Evolutionary conservation across 208 protist species (phyloP).

Genomic region (Leishmania mexicana): DNA sequence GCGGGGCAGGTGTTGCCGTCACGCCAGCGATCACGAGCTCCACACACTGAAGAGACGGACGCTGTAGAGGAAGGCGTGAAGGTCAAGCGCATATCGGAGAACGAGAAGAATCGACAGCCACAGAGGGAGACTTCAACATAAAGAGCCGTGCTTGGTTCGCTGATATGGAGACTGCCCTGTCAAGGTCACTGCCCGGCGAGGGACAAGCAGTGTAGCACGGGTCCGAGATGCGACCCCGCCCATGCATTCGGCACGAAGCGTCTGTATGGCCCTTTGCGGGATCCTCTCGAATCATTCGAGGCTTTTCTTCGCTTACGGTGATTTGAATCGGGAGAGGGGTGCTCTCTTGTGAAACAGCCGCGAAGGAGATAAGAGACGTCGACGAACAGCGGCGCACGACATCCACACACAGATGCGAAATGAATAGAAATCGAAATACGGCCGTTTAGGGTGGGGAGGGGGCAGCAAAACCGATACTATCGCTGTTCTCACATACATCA

Average conservation of each 20-base stretch:
- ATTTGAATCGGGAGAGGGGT: neutral
- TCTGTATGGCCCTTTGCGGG: neutral
- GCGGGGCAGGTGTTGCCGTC: neutral
- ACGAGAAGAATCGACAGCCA: neutral
- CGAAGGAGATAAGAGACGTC: neutral
- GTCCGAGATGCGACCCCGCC: neutral
- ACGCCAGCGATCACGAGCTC: neutral
- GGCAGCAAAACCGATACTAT: neutral
- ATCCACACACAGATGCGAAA: neutral
- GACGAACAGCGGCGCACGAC: neutral
- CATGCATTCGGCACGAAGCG: neutral
- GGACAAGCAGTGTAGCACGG: neutral
- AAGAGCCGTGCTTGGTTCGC: neutral
- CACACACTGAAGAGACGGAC: neutral
- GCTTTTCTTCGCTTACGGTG: neutral
- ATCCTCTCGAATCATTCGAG: neutral
- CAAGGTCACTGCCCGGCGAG: neutral
- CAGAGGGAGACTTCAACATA: too few relatives aligned
- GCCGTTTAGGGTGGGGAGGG: neutral
- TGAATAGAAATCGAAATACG: neutral
- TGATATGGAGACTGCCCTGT: neutral
- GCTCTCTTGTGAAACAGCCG: neutral
- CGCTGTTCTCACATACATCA: neutral
- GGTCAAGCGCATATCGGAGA: neutral
- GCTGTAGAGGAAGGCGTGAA: neutral